These are phyloP conservation scores for Saururus chinensis DNA, from an alignment of 164 flowering plant genomes.

Conservation along the genomic window DNA sequence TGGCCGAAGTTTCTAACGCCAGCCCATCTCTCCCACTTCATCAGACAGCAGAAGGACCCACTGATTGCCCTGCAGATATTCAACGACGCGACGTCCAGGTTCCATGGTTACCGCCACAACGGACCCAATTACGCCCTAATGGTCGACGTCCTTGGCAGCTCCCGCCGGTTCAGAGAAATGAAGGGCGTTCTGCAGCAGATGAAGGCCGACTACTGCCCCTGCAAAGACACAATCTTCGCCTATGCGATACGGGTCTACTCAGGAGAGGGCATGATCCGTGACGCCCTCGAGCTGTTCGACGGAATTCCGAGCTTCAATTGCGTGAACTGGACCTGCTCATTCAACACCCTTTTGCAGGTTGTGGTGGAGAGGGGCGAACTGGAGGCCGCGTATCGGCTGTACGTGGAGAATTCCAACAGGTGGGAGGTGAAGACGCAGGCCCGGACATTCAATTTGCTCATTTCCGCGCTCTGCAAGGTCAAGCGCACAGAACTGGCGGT, in stretches of 20 bases:
- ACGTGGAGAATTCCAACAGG: constrained; percentile 37
- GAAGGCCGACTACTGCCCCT: constrained; percentile 60
- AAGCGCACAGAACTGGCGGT: constrained; percentile 51
- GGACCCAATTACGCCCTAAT: constrained; percentile 66
- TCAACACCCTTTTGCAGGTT: constrained; percentile 44
- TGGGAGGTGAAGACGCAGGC: constrained; percentile 56
- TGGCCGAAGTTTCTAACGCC: constrained; percentile 79
- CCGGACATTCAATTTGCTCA: constrained; percentile 41
- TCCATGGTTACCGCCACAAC: constrained; percentile 63
- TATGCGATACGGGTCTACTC: constrained; percentile 41
- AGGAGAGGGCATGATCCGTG: constrained; percentile 36
- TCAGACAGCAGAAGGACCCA: constrained; percentile 56
- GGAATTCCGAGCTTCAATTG: constrained; percentile 54
- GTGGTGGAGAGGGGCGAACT: constrained; percentile 35
- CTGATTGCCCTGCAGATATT: constrained; percentile 52
- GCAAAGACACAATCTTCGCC: constrained; percentile 46
- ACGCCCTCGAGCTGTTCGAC: constrained; percentile 48
- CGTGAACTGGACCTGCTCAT: constrained; percentile 55
- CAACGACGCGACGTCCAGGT: constrained; percentile 44
- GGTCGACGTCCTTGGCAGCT: constrained; percentile 42
- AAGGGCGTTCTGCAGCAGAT: constrained; percentile 45
- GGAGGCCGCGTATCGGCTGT: constrained; percentile 30
- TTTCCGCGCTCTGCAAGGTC: constrained; percentile 38
- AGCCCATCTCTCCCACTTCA: constrained; percentile 38
- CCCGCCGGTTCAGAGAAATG: constrained; percentile 44